Evolutionary conservation across 495 filamentous ascomycete genomes (phyloP).

Genomic region (Endocarpon pusillum): DNA sequence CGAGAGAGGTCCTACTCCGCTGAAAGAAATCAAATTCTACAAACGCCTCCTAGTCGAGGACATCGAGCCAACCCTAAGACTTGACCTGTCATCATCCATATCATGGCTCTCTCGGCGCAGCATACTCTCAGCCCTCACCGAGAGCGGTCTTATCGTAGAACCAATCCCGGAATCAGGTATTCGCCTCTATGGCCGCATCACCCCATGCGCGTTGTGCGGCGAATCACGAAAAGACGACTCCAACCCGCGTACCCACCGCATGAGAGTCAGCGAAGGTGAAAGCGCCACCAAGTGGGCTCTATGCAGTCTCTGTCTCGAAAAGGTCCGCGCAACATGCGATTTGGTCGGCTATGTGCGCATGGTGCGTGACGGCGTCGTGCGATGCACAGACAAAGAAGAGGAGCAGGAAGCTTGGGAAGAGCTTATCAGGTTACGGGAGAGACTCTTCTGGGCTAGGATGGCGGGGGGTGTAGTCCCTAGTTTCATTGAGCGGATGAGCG

Average conservation of each 20-base stretch:
- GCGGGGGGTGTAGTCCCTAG: conserved; percentile 74
- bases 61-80: conserved; percentile 79
- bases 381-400: conserved; percentile 48
- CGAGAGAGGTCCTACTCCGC: conserved; percentile 23
- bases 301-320: conserved; percentile 68
- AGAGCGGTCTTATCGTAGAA: conserved; percentile 80
- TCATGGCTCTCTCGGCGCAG: conserved; percentile 82
- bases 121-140: conserved; percentile 63
- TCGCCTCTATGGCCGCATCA: conserved; percentile 39
- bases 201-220: conserved; percentile 77
- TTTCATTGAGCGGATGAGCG: conserved; percentile 14
- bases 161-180: conserved; percentile 47
- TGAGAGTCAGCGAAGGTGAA: conserved; percentile 71
- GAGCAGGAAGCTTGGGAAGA: conserved; percentile 86
- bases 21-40: conserved; percentile 89
- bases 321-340: conserved; percentile 78
- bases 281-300: conserved; percentile 77
- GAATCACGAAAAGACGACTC: conserved; percentile 53
- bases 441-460: conserved; percentile 91
- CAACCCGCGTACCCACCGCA: conserved; percentile 67
- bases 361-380: conserved; percentile 76
- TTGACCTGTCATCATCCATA: conserved; percentile 78
- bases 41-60: conserved; percentile 78
- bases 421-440: conserved; percentile 67
- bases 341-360: conserved; percentile 81